Evolutionary conservation across 495 filamentous ascomycete genomes (phyloP).

Genomic region (Clohesyomyces aquaticus): DNA sequence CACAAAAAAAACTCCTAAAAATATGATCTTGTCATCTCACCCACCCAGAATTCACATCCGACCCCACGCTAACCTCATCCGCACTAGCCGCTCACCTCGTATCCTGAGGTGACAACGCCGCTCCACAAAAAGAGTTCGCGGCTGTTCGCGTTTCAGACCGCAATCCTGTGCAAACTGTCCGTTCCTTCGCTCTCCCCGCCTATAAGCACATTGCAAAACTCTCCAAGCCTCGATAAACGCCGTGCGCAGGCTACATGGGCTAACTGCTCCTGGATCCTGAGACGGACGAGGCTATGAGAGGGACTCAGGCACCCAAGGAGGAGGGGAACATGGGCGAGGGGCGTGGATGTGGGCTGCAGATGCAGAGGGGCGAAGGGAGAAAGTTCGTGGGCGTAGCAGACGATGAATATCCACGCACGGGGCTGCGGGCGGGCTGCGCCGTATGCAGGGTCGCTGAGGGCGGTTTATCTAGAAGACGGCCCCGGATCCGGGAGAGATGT

Average conservation of each 20-base stretch:
- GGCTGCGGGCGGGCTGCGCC: not conserved
- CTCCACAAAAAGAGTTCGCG: no score
- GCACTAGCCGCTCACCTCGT: not conserved
- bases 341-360: no score
- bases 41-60: no score
- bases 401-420: not conserved
- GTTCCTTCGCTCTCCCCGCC: not conserved
- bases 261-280: not conserved
- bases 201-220: not conserved
- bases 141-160: constrained; percentile 4
- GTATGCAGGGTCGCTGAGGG: constrained; percentile 2
- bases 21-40: no score
- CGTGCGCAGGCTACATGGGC: no score
- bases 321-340: not conserved
- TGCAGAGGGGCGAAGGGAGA: no score
- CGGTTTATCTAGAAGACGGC: not conserved
- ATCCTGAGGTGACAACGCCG: constrained; percentile 4
- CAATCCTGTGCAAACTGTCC: not conserved
- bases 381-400: no score
- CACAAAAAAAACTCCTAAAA: no score
- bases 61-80: no score
- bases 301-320: not conserved
- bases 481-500: not conserved
- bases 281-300: not conserved
- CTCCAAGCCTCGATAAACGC: not conserved